Base-by-base conservation (phyloP, 805 yeast genomes). In the Nakazawaea siamensis region DNA sequence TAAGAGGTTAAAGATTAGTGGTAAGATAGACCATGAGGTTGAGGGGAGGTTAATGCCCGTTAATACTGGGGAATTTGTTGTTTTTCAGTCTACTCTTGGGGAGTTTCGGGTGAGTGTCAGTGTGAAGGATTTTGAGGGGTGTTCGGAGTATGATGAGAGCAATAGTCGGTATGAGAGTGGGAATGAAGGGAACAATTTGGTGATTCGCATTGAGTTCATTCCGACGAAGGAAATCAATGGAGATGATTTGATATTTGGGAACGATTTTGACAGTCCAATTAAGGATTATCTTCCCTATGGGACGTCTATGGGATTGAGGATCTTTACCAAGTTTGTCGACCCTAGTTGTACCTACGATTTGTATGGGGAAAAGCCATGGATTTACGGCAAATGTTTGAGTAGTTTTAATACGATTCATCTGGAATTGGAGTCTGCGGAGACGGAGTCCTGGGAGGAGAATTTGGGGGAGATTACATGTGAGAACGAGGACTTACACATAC, bases 261-360 rank as follows among this genome's bases (percentile, higher is more conserved):
- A 80, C 48, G 86, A 80, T 46, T 76, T 76, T 49, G 71, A 66
- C 8, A 49, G 59, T n/a, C 77, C 83, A 0, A 67, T 80, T 21
- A 57, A 66, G 21, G 76, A 76, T 31, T 62, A 62, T 35, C 62
- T 80, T 9, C 87, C 87, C 3, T 61, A 61, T 50, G 74, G 75
- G 4, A 59, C 64, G 19, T 61, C 73, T 4, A 52, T 72, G 2
- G 85, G 82, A 0, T 58, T 74, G 43, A 64, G 65, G 39, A 54
- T 76, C 23, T 79, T 77, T 59, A 67, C 68, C 30, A 60, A 68
- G 61, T 61, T 66, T 42, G 68, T 80, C 30, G 81, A 76, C 49
- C 77, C 79, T n/a, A 71, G 80, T 16, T 73, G 77, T 8, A 69
- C 65, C 21, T 82, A 80, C 4, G 85, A 80, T 45, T 53, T 74